Conservation (phyloP, 108 stramenopile species). For the Mediolabrus comicus region DNA sequence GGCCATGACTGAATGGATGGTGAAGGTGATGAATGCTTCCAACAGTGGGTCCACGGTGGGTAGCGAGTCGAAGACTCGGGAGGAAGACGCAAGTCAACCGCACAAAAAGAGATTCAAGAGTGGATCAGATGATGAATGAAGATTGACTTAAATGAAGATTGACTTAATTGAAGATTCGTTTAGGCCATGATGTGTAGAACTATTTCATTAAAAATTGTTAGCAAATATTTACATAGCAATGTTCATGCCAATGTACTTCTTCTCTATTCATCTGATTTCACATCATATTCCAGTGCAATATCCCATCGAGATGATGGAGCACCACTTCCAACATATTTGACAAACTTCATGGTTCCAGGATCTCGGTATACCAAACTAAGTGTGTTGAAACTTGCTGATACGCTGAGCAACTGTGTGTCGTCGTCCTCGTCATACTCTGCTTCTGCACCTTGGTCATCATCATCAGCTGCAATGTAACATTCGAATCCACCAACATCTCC, state of each 20-base stretch:
- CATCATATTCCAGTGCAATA: conserved; percentile 85
- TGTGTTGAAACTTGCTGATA: conserved; percentile 92
- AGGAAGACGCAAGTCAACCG: conserved; percentile 2
- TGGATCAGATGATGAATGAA: background rate
- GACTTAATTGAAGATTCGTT: background rate
- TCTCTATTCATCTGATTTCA: conserved; percentile 48
- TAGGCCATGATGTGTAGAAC: background rate
- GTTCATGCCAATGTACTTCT: background rate
- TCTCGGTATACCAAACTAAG: conserved; percentile 92
- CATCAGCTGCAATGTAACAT: conserved; percentile 94
- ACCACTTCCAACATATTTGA: conserved; percentile 89
- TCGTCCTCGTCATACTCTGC: conserved; percentile 92
- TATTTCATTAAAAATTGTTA: background rate
- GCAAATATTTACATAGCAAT: background rate
- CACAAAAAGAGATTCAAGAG: conserved; percentile 23
- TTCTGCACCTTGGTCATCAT: conserved; percentile 78
- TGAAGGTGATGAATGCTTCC: conserved; percentile 36
- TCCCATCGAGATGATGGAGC: conserved; percentile 95
- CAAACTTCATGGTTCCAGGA: conserved; percentile 92
- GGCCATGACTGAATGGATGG: conserved; percentile 45
- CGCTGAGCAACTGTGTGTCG: conserved; percentile 88
- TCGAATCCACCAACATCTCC: conserved; percentile 95
- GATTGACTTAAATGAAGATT: background rate
- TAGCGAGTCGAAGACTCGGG: background rate
- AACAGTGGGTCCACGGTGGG: background rate